Evolutionary conservation across 306 rosid genomes (phyloP).

Genomic region (Dryas octopetala): DNA sequence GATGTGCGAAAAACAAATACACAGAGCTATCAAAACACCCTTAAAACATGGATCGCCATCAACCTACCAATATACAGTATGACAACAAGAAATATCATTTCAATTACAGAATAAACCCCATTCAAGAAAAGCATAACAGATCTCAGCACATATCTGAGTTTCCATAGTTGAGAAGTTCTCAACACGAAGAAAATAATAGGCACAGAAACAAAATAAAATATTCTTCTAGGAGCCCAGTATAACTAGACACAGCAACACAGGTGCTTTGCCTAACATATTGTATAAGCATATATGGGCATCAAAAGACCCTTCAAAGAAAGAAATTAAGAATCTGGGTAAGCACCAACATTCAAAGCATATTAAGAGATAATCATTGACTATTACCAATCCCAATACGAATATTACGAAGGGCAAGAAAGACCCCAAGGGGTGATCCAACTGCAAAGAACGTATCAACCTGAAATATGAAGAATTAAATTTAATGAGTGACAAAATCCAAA

Average conservation of each 20-base stretch:
- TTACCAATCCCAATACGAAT: conserved; percentile 88
- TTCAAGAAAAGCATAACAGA: background rate
- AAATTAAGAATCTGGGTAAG: background rate
- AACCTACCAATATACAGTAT: background rate
- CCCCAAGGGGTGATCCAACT: conserved; percentile 99
- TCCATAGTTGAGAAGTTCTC: background rate
- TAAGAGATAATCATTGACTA: conserved; percentile 14
- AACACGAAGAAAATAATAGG: background rate
- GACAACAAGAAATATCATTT: background rate
- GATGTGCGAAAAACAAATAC: background rate
- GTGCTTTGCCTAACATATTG: background rate
- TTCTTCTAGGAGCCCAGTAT: background rate
- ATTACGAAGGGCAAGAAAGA: conserved; percentile 94
- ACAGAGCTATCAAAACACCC: conserved; percentile 9
- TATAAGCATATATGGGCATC: background rate
- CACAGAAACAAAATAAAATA: background rate
- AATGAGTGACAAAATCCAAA: conserved; percentile 14
- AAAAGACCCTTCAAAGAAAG: conserved; percentile 6
- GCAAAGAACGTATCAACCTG: conserved; percentile 98
- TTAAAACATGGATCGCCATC: background rate
- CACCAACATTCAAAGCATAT: conserved; percentile 24
- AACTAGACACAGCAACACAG: background rate
- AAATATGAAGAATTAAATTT: conserved; percentile 25
- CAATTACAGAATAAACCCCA: background rate
- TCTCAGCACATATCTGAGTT: background rate